Evolutionary conservation across 495 filamentous ascomycete species (phyloP).

Genomic region (Ramalina peruviana): DNA sequence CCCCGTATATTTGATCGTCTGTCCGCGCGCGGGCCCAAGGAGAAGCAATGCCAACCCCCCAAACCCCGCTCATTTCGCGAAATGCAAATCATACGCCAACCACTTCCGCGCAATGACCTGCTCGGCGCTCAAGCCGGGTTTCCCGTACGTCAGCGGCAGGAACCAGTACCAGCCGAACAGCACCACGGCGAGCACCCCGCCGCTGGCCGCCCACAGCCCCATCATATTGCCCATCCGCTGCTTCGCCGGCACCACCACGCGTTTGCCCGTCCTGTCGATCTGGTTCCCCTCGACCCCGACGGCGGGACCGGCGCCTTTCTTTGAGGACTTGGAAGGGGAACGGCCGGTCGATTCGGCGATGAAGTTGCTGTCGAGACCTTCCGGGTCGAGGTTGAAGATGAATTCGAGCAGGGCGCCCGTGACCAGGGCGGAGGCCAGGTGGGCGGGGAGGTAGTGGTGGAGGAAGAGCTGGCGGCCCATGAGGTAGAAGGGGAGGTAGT

Average conservation of each 20-base stretch:
- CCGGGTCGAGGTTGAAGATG: slow-evolving; percentile 79
- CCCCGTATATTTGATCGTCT: no score
- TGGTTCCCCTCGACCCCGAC: slow-evolving; percentile 17
- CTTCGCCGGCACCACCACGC: slow-evolving; percentile 49
- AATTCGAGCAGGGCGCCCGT: slow-evolving; percentile 95
- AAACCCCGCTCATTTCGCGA: slow-evolving; percentile 68
- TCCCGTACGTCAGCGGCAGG: slow-evolving; percentile 87
- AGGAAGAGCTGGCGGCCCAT: slow-evolving; percentile 67
- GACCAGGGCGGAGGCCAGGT: slow-evolving; percentile 83
- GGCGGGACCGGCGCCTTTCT: slow-evolving; percentile 28
- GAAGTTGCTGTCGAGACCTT: slow-evolving; percentile 30
- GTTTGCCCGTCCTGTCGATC: slow-evolving; percentile 25
- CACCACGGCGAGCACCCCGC: slow-evolving; percentile 52
- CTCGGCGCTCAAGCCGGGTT: slow-evolving; percentile 73
- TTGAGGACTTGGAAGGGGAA: slow-evolving; percentile 31
- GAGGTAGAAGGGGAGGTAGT: slow-evolving; percentile 62
- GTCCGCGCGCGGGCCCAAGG: not conserved
- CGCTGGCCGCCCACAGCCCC: slow-evolving; percentile 62
- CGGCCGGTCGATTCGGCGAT: slow-evolving; percentile 24
- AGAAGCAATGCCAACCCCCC: not conserved
- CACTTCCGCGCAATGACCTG: slow-evolving; percentile 80
- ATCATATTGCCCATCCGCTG: slow-evolving; percentile 65
- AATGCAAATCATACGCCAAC: slow-evolving; percentile 95
- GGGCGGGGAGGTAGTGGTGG: slow-evolving; percentile 72
- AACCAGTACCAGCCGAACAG: slow-evolving; percentile 83